Conservation (phyloP, 305 asterid genomes). For the Ajuga reptans region DNA sequence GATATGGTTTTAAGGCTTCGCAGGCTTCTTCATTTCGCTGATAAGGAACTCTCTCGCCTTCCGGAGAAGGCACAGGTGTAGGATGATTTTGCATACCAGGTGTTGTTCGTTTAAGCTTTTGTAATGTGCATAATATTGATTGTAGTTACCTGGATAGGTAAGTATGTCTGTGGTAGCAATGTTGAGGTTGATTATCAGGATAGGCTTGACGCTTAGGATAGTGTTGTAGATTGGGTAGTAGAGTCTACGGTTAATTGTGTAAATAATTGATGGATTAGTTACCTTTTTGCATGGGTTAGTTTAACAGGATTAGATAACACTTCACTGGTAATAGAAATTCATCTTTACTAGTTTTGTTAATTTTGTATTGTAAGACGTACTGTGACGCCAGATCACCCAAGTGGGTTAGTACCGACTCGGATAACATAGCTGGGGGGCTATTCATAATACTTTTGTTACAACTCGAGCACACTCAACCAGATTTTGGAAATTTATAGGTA, state of each 20-base stretch:
- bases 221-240: slow-evolving; percentile 15
- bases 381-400: not conserved
- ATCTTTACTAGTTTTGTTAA: not conserved
- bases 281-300: slow-evolving; percentile 1
- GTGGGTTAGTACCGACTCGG: too few species aligned
- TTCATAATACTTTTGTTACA: too few species aligned
- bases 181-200: not conserved
- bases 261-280: slow-evolving; percentile 22
- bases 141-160: slow-evolving; percentile 13
- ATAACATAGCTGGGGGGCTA: too few species aligned
- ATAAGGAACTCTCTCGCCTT: slow-evolving; percentile 65
- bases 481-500: too few species aligned
- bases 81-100: slow-evolving; percentile 2
- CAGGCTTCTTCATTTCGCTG: slow-evolving; percentile 92
- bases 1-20: slow-evolving; percentile 88
- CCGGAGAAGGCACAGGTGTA: slow-evolving; percentile 56
- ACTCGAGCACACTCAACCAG: too few species aligned
- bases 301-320: not conserved
- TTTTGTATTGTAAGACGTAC: not conserved
- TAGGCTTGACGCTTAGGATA: slow-evolving; percentile 5
- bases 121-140: slow-evolving; percentile 18
- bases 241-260: slow-evolving; percentile 19
- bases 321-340: not conserved
- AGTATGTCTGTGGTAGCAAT: not conserved
- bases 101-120: not conserved